Evolutionary conservation across 2,329 filamentous ascomycete species (phyloP).

Genomic region (Paecilomyces fulvus): DNA sequence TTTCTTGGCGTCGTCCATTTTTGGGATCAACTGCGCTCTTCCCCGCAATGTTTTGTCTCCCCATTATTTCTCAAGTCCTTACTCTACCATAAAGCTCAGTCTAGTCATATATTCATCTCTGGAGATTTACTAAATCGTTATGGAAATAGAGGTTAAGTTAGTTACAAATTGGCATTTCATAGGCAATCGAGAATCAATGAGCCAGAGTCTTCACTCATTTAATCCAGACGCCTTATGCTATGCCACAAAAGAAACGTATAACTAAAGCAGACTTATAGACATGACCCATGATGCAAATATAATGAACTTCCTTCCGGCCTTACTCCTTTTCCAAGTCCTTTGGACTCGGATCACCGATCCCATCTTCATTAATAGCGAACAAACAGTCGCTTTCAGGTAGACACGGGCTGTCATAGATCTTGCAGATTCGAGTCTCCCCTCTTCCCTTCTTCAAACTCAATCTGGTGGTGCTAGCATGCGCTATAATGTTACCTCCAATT

Average conservation of each 20-base stretch:
- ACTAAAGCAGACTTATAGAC: background rate
- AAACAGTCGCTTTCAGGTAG: constrained; percentile 92
- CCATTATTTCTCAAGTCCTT: background rate
- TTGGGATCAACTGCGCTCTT: background rate
- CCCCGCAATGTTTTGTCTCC: background rate
- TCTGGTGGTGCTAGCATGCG: constrained; percentile 90
- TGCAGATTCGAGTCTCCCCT: constrained; percentile 92
- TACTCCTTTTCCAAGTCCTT: constrained; percentile 88
- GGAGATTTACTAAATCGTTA: background rate
- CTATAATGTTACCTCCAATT: constrained; percentile 97
- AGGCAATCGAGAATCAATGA: background rate
- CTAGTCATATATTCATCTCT: background rate
- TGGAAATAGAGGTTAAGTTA: background rate
- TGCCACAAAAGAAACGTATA: constrained; percentile 2
- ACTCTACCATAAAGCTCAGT: background rate
- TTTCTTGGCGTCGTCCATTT: constrained; percentile 22
- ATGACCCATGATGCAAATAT: background rate
- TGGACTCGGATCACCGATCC: constrained; percentile 88
- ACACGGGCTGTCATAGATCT: constrained; percentile 98
- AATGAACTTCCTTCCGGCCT: background rate
- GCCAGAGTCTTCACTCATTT: background rate
- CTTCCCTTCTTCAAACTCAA: constrained; percentile 93
- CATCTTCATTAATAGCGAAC: constrained; percentile 95
- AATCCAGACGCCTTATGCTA: constrained; percentile 3
- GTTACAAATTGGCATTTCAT: background rate